Evolutionary conservation across 139 green algal genomes (phyloP), one percentile per base, ranked within the genome.

Genomic region (Coelastrella sp.): DNA sequence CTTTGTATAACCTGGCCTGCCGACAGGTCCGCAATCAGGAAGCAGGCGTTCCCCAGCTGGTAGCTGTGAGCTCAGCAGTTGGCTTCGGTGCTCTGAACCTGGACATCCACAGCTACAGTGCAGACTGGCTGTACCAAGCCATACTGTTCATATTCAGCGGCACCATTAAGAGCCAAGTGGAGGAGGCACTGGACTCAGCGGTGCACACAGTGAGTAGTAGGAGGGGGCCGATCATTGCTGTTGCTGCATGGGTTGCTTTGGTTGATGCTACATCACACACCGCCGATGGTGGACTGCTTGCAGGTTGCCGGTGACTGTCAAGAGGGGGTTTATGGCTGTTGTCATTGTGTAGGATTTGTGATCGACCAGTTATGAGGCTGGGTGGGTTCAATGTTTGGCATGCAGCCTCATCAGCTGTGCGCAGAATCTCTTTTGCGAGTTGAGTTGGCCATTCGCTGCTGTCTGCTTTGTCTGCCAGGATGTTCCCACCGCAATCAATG

Each of bases 101-200:
- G 2, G 51, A 48, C 43, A 71, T 86, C 34, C 69, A 69, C 68
- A 69, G 51, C 60, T 78, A 43, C 79, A 76, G 60, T 32, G 71
- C 72, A 8, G 81, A 86, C 72, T 89, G 86, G 86, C 86, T 89
- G 45, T 89, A 89, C 79, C 81, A 89, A 41, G 79, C 71, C 5
- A 50, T 89, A 35, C 79, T 89, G n/a, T 79, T 48, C 48, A 77
- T 89, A 21, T 89, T 89, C 79, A 79, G 64, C 17, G 59, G 81
- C 25, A 41, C 48, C 11, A 78, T 87, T 32, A 74, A 73, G 48
- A 37, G 60, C 4, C 60, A 87, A 78, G 79, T 89, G 15, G 79
- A 86, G 71, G 71, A 67, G 35, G 74, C 63, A 3, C 43, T 89
- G 35, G 72, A 84, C 51, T 37, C 43, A 17, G 79, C 86, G 2